Percentiles rank a stretch among this genome's conserved stretches.
Conservation (phyloP, 306 rosid genomes). For the Lathyrus oleraceus region DNA sequence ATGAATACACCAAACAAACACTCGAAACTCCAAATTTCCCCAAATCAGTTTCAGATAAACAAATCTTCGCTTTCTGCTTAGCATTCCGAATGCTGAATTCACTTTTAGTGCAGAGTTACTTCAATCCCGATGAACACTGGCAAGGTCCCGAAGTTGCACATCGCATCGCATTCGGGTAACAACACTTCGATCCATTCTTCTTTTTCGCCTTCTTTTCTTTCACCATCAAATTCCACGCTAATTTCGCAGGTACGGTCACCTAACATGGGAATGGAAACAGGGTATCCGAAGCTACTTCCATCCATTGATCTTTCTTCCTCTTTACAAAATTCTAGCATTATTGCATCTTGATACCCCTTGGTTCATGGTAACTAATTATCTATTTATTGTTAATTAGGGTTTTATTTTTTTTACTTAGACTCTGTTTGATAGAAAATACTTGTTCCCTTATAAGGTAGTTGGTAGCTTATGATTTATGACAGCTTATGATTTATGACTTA, state of each 20-base stretch:
- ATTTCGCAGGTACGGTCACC: conserved; percentile 74
- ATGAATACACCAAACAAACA: conserved; percentile 3
- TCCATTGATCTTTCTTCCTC: conserved; percentile 75
- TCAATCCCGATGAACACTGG: conserved; percentile 99
- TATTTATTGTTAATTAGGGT: not conserved
- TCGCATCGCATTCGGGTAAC: conserved; percentile 71
- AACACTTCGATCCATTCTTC: not conserved
- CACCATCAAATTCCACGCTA: conserved; percentile 6
- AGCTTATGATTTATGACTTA: too few species aligned
- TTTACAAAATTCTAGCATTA: conserved; percentile 63
- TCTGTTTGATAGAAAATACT: too few species aligned
- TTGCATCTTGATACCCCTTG: conserved; percentile 70
- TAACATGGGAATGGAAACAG: conserved; percentile 95
- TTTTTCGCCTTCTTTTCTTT: not conserved
- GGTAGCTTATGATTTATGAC: too few species aligned
- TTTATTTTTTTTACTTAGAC: too few species aligned
- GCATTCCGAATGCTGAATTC: conserved; percentile 78
- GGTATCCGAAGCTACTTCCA: conserved; percentile 89
- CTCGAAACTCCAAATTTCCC: conserved; percentile 25
- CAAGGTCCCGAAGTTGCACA: conserved; percentile 97
- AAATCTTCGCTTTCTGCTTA: conserved; percentile 53
- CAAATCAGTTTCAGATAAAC: conserved; percentile 39
- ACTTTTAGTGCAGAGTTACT: conserved; percentile 70
- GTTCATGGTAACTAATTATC: conserved; percentile 62
- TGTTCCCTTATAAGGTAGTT: too few species aligned